phyloP scores from a whole-genome alignment of 106 monocot genomes.

The Hemerocallis citrina region DNA sequence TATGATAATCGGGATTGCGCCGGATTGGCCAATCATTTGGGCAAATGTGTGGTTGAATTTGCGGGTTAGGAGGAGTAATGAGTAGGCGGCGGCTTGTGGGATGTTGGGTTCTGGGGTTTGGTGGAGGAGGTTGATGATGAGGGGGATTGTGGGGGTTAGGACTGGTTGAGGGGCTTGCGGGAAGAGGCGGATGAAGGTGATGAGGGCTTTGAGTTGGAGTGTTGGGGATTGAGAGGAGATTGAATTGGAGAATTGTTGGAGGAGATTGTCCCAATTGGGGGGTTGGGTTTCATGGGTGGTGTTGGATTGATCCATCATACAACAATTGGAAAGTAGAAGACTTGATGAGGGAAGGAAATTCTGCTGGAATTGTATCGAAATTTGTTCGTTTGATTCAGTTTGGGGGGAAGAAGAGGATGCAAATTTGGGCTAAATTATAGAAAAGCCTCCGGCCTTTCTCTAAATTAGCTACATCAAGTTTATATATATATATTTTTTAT shows the following conservation, averaged over 20 bases:
- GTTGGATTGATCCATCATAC: constrained; percentile 3
- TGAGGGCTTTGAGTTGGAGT: constrained; percentile 19
- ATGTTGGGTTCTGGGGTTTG: constrained; percentile 1
- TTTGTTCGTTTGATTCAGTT: too few relatives aligned
- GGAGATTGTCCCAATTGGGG: constrained; percentile 23
- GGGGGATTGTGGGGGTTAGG: constrained; percentile 13
- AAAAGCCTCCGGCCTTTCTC: too few relatives aligned
- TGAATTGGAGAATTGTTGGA: constrained; percentile 3
- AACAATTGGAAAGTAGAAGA: too few relatives aligned
- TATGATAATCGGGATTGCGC: constrained; percentile 19
- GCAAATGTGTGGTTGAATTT: constrained; percentile 8
- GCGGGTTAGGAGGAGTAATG: constrained; percentile 11
- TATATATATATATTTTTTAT: too few relatives aligned
- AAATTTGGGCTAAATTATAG: too few relatives aligned
- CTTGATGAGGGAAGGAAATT: too few relatives aligned
- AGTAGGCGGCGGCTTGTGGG: constrained; percentile 8
- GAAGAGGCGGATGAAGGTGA: constrained; percentile 14
- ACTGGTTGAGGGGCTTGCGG: constrained; percentile 20
- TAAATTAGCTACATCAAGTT: too few relatives aligned
- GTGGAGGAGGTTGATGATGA: constrained; percentile 17
- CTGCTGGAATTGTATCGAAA: too few relatives aligned
- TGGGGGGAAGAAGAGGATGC: too few relatives aligned
- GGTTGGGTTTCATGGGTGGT: background rate
- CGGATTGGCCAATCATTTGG: constrained; percentile 11
- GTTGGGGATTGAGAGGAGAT: constrained; percentile 8